phyloP scores from a whole-genome alignment of 1,284 basidiomycete species.

The Coriolopsis trogii region DNA sequence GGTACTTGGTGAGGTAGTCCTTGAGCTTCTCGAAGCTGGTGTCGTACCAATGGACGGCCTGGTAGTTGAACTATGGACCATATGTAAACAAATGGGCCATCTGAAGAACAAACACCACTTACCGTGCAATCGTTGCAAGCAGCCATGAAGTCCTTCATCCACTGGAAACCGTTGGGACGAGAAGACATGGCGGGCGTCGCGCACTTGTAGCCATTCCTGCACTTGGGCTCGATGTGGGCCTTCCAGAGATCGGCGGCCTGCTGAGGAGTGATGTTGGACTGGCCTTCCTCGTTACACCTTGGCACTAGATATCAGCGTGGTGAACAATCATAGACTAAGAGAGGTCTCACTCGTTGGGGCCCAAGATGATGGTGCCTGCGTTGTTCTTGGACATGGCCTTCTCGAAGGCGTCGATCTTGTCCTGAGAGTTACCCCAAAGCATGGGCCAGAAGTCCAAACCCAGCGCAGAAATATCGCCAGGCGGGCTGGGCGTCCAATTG shows the following conservation, averaged over 20 bases:
- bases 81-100: slow-evolving; percentile 23
- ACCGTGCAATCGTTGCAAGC: slow-evolving; percentile 58
- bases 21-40: slow-evolving; percentile 52
- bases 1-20: slow-evolving; percentile 50
- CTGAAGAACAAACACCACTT: slow-evolving; percentile 29
- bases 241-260: slow-evolving; percentile 61
- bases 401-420: slow-evolving; percentile 47
- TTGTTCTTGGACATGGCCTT: slow-evolving; percentile 44
- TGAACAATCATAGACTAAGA: neutral
- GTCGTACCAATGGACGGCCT: slow-evolving; percentile 69
- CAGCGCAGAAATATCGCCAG: slow-evolving; percentile 38
- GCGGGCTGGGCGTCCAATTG: slow-evolving; percentile 55
- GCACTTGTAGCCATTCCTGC: slow-evolving; percentile 56
- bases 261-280: slow-evolving; percentile 62
- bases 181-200: slow-evolving; percentile 72
- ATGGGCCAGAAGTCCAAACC: slow-evolving; percentile 63
- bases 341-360: slow-evolving; percentile 71
- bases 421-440: slow-evolving; percentile 60
- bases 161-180: slow-evolving; percentile 56
- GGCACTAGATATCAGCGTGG: neutral
- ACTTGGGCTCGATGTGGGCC: slow-evolving; percentile 63
- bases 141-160: slow-evolving; percentile 63
- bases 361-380: slow-evolving; percentile 57
- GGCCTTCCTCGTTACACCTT: slow-evolving; percentile 63
- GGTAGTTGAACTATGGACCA: slow-evolving; percentile 46